These are phyloP conservation scores for Fusarium dlaminii DNA, from an alignment of 2,329 filamentous ascomycete species.

Conservation along the genomic window DNA sequence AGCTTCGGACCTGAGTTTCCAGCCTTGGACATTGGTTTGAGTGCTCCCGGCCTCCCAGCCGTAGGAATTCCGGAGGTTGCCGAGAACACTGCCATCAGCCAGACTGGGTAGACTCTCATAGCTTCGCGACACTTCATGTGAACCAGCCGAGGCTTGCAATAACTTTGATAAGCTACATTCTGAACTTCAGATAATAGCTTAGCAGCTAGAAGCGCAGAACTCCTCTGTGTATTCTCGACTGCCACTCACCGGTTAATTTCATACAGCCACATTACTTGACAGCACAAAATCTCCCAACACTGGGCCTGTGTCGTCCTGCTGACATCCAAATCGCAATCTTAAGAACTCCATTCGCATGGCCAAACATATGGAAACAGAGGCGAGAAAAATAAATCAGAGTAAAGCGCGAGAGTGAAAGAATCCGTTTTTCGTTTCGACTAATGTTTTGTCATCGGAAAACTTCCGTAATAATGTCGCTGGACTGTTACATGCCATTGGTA, in stretches of 20 bases:
- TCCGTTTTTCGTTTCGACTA: rapidly evolving
- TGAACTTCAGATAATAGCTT: not conserved
- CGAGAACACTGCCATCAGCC: not conserved
- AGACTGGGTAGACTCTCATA: not conserved
- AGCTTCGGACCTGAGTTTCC: not conserved
- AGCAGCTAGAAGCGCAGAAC: not conserved
- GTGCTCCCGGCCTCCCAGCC: too few relatives aligned
- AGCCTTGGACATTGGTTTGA: too few relatives aligned
- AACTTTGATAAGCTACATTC: not conserved
- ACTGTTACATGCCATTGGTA: not conserved
- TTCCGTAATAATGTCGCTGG: not conserved
- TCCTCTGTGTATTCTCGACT: not conserved
- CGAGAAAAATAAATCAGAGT: not conserved
- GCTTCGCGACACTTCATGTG: not conserved
- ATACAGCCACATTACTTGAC: not conserved
- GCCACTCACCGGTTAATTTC: not conserved
- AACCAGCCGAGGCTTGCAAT: not conserved
- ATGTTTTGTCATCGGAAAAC: rapidly evolving
- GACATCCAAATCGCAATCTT: too few relatives aligned
- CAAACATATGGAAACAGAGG: too few relatives aligned
- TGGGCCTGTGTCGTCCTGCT: too few relatives aligned
- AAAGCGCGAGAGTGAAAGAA: not conserved
- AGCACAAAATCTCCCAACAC: too few relatives aligned
- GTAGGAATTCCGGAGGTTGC: not conserved
- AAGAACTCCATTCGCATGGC: too few relatives aligned